A percentile compares a stretch with the other conserved stretches of the same genome.
These are phyloP conservation scores for Reutealis trisperma DNA, from an alignment of 345 rosid genomes.

Conservation along the genomic window DNA sequence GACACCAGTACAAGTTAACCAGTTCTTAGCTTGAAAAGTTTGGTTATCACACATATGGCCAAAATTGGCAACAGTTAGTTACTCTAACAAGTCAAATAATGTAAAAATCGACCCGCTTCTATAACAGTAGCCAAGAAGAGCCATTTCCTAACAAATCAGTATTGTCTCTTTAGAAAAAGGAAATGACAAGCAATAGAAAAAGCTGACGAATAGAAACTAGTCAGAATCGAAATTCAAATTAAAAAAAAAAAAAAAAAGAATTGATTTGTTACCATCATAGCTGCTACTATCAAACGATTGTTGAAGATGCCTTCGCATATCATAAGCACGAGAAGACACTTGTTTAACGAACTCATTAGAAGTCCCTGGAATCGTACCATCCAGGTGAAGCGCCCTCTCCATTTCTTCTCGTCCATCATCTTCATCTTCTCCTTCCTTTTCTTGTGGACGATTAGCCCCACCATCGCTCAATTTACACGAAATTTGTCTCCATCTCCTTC, in stretches of 20 bases:
- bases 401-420: constrained; percentile 58
- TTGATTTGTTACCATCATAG: constrained; percentile 64
- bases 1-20: too few relatives aligned
- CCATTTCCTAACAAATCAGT: neutral
- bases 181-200: neutral
- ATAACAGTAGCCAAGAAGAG: too few relatives aligned
- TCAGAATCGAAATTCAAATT: neutral
- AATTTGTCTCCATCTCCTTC: constrained; percentile 28
- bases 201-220: neutral
- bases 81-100: too few relatives aligned
- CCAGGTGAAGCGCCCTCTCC: constrained; percentile 86
- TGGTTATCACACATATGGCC: too few relatives aligned
- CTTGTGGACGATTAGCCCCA: constrained; percentile 17
- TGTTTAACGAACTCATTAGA: constrained; percentile 78
- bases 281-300: constrained; percentile 83
- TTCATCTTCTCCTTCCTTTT: constrained; percentile 37
- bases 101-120: too few relatives aligned
- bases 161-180: neutral
- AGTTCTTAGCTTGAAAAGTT: too few relatives aligned
- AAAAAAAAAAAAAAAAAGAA: neutral
- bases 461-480: constrained; percentile 44
- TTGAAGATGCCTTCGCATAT: constrained; percentile 85
- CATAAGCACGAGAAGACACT: constrained; percentile 96
- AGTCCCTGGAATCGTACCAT: constrained; percentile 86
- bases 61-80: too few relatives aligned